Base-by-base conservation (phyloP, 1,139 yeast genomes). In the Taiozyma sp. region DNA sequence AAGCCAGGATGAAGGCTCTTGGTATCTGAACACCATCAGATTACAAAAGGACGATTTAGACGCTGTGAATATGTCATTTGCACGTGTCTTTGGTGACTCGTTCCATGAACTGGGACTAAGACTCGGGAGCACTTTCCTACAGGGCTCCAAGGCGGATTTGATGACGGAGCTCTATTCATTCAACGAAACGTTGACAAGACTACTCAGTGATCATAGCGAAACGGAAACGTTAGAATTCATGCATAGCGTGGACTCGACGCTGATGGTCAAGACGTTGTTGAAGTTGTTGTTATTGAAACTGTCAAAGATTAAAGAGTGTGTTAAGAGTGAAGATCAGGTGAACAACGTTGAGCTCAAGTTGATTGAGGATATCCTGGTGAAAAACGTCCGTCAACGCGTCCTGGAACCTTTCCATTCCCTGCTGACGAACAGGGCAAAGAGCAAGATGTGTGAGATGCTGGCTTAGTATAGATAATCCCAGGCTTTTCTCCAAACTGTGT, bases 151-250 rank as follows among this genome's bases (percentile, higher is more conserved):
- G 13, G 23, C 22, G 3, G 59, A 56, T 4, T 45, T 54, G 4
- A 52, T 57, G 2, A 52, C 52, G 6, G 60, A 57, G 41, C 44
- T 62, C 2, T 62, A 62, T 52, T 58, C 55, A 40, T 54, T 62
- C 44, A 60, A 62, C 28, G 64, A 61, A 49, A 55, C 61, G 1
- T 44, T 62, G 9, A 57, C 65, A 9, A 43, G 64, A 13, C 44
- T 62, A 5, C 54, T 61, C 39, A 48, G 49, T 9, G 44, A 49
- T 16, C 54, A 54, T 34, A 42, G 40, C 38, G 45, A 36, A 36
- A 22, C 32, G 23, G 42, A 22, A 23, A 41, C 43, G 28, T 24
- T 27, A 45, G 44, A 41, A 12, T 14, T 30, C 12, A 10, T 28
- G 12, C 51, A 45, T 22, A 51, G 36, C 19, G 43, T 48, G 4